Conservation (phyloP, 1,284 basidiomycete species). For the Cryptococcus sp. region DNA sequence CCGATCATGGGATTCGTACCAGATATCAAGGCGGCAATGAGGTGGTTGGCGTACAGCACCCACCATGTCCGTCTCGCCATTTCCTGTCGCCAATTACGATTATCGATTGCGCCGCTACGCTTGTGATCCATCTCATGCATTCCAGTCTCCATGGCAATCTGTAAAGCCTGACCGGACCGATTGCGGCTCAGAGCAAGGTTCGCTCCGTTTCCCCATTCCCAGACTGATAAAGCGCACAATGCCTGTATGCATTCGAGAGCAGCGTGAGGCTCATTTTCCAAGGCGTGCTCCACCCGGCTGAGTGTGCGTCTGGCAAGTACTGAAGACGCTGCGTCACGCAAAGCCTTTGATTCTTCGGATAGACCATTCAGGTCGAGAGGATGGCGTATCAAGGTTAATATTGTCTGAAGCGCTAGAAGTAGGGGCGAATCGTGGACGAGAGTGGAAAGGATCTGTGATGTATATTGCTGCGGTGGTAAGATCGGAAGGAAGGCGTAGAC, state of each 20-base stretch:
- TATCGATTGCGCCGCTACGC: constrained; percentile 30
- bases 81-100: constrained; percentile 46
- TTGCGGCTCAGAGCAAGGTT: constrained; percentile 35
- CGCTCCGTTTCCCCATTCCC: constrained; percentile 49
- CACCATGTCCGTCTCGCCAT: constrained; percentile 53
- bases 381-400: constrained; percentile 49
- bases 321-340: constrained; percentile 36
- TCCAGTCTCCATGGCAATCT: constrained; percentile 48
- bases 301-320: constrained; percentile 29
- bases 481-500: constrained; percentile 52
- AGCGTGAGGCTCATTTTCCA: constrained; percentile 13
- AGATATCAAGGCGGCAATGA: constrained; percentile 33
- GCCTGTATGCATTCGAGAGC: constrained; percentile 49
- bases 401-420: constrained; percentile 47
- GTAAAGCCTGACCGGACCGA: constrained; percentile 36
- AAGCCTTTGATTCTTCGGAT: constrained; percentile 39
- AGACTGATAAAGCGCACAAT: constrained; percentile 45
- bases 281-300: constrained; percentile 19
- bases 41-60: constrained; percentile 44
- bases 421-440: constrained; percentile 46
- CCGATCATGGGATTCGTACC: constrained; percentile 38
- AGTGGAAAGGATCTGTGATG: constrained; percentile 36
- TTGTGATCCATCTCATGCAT: constrained; percentile 46
- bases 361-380: constrained; percentile 43
- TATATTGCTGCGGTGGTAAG: constrained; percentile 45